Base-by-base conservation (phyloP, 345 rosid species). In the Melaleuca quinquenervia region DNA sequence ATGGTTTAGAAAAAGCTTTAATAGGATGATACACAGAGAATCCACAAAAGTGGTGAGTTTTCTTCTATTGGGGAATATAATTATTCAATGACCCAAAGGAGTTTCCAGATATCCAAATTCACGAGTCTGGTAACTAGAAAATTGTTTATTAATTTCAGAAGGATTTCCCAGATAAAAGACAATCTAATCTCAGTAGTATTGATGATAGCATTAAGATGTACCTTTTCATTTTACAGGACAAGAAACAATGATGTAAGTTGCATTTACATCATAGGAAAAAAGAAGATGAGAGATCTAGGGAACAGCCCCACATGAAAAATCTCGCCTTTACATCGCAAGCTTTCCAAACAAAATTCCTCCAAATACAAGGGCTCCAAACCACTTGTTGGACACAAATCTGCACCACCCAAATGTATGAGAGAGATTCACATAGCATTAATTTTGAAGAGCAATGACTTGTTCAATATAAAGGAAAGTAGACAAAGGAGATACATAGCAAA, bases 321-420 rank as follows among this genome's bases (percentile, higher is more conserved):
- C 41, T 18, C 83, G 85, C 87, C 87, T 85, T 87, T 88, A 92
- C 11, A 90, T 82, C 80, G 86, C 84, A 20, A 90, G 82, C 90
- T 93, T 95, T 87, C 99, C 99, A 52, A 92, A 90, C 84, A 95
- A 88, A 89, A 95, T 91, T 58, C 97, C 98, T 75, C 95, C 91
- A 84, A 93, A 95, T 82, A 95, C 84, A 62, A 95, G 87, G 29
- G 94, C 98, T 85, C 99, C 98, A 89, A 96, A 94, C 98, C 98
- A 94, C 91, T 96, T 94, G 91, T 96, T 95, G 55, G 98, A 95
- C 85, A 94, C 94, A 91, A 96, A 96, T 87, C 99, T 96, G 94
- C 84, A 82, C 84, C 82, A 21, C 36, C 49, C 49, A 82, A 58
- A 62, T 5, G 58, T 0, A 5, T 84, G 82, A 70, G 52, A n/a